Conservation (phyloP, 495 filamentous ascomycete genomes). For the Tuber magnatum region DNA sequence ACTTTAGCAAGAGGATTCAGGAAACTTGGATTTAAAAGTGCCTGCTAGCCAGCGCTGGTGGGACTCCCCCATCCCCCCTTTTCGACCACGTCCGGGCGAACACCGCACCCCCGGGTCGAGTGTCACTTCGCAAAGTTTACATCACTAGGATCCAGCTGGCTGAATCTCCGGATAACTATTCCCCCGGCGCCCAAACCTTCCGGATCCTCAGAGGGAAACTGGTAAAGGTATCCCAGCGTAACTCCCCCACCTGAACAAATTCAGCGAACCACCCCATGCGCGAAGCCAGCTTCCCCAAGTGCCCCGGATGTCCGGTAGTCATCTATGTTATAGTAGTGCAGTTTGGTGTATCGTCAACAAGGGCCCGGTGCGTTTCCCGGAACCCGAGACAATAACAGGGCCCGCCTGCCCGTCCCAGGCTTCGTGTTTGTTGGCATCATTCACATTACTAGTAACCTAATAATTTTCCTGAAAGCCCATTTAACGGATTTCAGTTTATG, state of each 20-base stretch:
- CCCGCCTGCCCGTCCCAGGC: too few relatives aligned
- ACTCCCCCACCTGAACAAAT: background rate
- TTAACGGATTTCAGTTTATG: constrained; percentile 45
- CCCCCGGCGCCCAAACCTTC: too few relatives aligned
- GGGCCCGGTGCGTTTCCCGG: too few relatives aligned
- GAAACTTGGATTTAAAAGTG: background rate
- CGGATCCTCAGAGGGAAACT: background rate
- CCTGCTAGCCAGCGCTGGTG: background rate
- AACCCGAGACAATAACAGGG: too few relatives aligned
- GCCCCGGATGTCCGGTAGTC: background rate
- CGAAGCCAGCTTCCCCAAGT: background rate
- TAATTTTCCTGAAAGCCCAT: constrained; percentile 27
- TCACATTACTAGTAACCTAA: too few relatives aligned
- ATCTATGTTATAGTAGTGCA: background rate
- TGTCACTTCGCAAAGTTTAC: background rate
- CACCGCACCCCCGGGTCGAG: too few relatives aligned
- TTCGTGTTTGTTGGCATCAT: too few relatives aligned
- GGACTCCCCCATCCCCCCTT: background rate
- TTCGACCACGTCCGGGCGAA: background rate
- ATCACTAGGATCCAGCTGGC: background rate
- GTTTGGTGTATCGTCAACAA: background rate
- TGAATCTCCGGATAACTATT: background rate
- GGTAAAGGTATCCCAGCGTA: background rate
- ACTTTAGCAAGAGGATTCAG: background rate
- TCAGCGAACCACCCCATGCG: background rate